Conservation (phyloP, 306 rosid genomes). For the Acacia confusa region DNA sequence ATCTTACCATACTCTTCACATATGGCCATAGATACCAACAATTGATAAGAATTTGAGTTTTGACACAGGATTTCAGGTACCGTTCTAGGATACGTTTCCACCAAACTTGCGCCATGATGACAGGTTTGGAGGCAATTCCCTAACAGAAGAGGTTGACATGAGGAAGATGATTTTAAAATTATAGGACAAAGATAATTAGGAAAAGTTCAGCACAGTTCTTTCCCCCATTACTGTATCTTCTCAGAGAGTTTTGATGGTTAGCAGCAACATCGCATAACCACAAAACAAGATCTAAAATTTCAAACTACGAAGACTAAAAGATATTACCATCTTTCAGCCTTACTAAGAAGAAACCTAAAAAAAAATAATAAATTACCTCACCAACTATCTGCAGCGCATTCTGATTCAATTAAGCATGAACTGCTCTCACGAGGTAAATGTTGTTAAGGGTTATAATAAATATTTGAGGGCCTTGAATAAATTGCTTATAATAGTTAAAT, state of each 20-base stretch:
- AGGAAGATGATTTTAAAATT: neutral
- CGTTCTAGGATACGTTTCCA: constrained; percentile 14
- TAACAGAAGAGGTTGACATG: constrained; percentile 11
- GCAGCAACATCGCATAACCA: neutral
- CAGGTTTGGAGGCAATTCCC: constrained; percentile 3
- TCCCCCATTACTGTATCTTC: neutral
- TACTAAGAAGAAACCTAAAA: neutral
- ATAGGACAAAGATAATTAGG: neutral
- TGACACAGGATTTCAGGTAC: constrained; percentile 4
- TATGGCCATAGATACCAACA: neutral
- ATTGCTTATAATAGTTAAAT: neutral
- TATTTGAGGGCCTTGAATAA: neutral
- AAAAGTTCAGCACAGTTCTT: neutral
- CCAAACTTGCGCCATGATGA: constrained; percentile 20
- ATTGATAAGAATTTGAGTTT: neutral
- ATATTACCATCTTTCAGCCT: neutral
- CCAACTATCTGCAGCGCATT: neutral
- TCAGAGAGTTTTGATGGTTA: constrained; percentile 1
- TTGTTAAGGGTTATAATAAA: neutral
- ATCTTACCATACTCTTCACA: neutral
- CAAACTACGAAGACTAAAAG: neutral
- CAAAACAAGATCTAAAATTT: neutral
- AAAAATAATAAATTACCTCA: neutral
- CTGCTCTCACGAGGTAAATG: neutral
- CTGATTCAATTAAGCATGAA: neutral